A percentile compares a stretch with the other conserved stretches of the same genome.
These are phyloP conservation scores for Syzygium syzygioides DNA, from an alignment of 441 rosid species.

Conservation along the genomic window DNA sequence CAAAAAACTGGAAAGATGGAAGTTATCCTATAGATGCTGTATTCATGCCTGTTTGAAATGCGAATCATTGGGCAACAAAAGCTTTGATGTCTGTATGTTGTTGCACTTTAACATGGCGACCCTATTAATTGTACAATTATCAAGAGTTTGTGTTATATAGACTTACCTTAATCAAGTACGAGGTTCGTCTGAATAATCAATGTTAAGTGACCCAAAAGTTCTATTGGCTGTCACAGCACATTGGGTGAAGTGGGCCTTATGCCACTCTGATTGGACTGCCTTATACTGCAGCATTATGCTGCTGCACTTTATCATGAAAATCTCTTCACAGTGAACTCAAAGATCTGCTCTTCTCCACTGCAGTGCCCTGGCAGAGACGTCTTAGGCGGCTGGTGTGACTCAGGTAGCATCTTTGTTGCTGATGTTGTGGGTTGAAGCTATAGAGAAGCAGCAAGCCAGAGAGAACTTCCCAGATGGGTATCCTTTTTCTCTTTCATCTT, in stretches of 20 bases:
- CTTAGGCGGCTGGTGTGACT: slow-evolving; percentile 68
- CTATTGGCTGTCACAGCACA: background rate
- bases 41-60: background rate
- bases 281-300: background rate
- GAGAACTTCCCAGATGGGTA: background rate
- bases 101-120: background rate
- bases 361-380: slow-evolving; percentile 47
- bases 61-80: background rate
- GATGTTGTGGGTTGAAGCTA: slow-evolving; percentile 26
- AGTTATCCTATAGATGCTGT: too few relatives aligned
- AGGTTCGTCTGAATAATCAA: background rate
- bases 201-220: background rate
- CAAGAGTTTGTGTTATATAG: background rate
- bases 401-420: slow-evolving; percentile 51
- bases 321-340: background rate
- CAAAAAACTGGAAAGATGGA: background rate
- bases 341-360: slow-evolving; percentile 3
- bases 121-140: background rate
- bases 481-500: background rate
- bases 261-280: background rate
- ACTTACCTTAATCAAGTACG: background rate
- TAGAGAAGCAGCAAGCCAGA: background rate
- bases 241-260: background rate
- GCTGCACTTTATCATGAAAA: background rate
- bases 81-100: background rate